Evolutionary conservation across 495 filamentous ascomycete genomes (phyloP), one percentile per base, ranked within the genome.

Genomic region (Penicillium cataractarum): DNA sequence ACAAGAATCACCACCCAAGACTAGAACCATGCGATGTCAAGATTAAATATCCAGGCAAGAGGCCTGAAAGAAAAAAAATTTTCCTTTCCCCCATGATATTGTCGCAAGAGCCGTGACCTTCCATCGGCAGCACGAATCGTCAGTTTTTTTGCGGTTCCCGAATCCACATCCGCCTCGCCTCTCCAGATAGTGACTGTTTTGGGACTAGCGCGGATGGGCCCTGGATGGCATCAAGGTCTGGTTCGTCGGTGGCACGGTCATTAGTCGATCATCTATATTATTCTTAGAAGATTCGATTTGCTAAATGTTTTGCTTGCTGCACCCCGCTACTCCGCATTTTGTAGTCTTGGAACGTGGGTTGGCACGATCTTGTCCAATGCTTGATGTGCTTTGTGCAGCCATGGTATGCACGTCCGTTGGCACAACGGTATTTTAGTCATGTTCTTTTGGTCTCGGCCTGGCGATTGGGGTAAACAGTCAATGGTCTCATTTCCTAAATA

Each of bases 151-250:
- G 49, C 27, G 50, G 57, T 27, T 37, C n/a, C 19, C 39, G 59
- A 61, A 55, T 26, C 64, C 64, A 67, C 64, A 33, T 12, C 26
- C 44, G 42, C 24, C 46, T 42, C 37, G 35, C n/a, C 57, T 73
- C 70, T 73, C 70, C 57, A 63, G 63, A 63, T 35, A 71, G 53
- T 71, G 13, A 63, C 70, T 55, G 6, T 37, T 67, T 71, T 62
- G 32, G 70, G 68, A 66, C 59, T 73, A 73, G 70, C 63, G 62
- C 39, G 21, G 55, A 46, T 24, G 50, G 57, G 31, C 31, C 60
- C 39, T 44, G 21, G 12, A 61, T 27, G 37, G 35, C n/a, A n/a
- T 8, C 27, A 17, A 59, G 52, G 46, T 42, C 33, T 66, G 58
- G 65, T 54, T 60, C 39, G 44, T 35, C 46, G 35, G 17, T 60